Conservation (phyloP, 2,329 filamentous ascomycete genomes). For the Xylariaceae sp. region DNA sequence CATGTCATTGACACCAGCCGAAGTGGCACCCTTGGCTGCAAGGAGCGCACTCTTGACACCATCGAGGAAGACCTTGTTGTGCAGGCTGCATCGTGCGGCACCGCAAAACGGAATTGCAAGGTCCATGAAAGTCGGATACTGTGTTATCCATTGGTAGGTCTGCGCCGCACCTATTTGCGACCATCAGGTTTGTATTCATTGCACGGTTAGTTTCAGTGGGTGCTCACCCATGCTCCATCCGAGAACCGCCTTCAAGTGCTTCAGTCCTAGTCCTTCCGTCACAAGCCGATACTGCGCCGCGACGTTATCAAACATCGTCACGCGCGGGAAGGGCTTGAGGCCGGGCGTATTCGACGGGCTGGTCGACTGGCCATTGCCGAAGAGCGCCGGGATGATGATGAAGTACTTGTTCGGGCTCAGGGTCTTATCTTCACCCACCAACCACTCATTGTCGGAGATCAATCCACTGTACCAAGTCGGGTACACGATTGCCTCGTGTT, state of each 20-base stretch:
- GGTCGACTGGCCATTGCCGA: slow-evolving; percentile 63
- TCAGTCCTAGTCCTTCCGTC: slow-evolving; percentile 57
- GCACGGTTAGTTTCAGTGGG: neutral
- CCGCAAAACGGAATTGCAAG: slow-evolving; percentile 62
- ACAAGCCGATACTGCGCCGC: slow-evolving; percentile 60
- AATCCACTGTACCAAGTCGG: slow-evolving; percentile 64
- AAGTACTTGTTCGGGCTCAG: slow-evolving; percentile 52
- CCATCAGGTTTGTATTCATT: slow-evolving; percentile 1
- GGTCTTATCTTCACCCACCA: slow-evolving; percentile 60
- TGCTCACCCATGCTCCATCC: slow-evolving; percentile 59
- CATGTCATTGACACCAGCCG: slow-evolving; percentile 45
- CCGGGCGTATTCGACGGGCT: slow-evolving; percentile 58
- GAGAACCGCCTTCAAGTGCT: slow-evolving; percentile 55
- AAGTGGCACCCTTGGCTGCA: slow-evolving; percentile 49
- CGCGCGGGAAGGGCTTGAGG: slow-evolving; percentile 54
- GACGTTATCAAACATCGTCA: slow-evolving; percentile 65
- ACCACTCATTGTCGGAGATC: slow-evolving; percentile 70
- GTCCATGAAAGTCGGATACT: slow-evolving; percentile 62
- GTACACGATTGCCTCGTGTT: slow-evolving; percentile 64
- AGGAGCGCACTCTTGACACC: slow-evolving; percentile 55
- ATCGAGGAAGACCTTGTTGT: slow-evolving; percentile 61
- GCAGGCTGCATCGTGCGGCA: slow-evolving; percentile 56
- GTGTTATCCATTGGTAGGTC: slow-evolving; percentile 58
- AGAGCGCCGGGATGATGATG: slow-evolving; percentile 63
- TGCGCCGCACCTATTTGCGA: slow-evolving; percentile 51